Conservation (phyloP, 495 filamentous ascomycete species). For the Elasticomyces elasticus region DNA sequence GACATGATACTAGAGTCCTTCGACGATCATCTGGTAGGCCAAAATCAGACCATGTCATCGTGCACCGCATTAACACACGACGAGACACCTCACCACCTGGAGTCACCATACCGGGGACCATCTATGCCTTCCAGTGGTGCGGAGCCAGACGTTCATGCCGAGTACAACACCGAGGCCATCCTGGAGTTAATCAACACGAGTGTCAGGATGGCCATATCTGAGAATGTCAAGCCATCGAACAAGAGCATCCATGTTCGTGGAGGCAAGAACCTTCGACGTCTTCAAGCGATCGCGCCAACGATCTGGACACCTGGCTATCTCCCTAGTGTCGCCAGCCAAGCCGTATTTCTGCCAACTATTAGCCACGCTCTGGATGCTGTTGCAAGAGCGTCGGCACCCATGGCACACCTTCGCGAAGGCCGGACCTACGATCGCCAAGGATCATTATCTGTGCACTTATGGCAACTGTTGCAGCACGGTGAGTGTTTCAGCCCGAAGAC, state of each 20-base stretch:
- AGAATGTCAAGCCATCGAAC: not conserved
- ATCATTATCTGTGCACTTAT: not conserved
- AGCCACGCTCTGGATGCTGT: conserved; percentile 19
- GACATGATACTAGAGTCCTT: too few species aligned
- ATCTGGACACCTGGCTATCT: conserved; percentile 28
- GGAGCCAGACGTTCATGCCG: not conserved
- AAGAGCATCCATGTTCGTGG: conserved; percentile 19
- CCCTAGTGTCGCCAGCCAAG: conserved; percentile 19
- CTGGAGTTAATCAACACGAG: conserved; percentile 20
- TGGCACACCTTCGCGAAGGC: too few species aligned
- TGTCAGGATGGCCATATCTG: conserved; percentile 22
- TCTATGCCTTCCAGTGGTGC: too few species aligned
- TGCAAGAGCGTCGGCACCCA: too few species aligned
- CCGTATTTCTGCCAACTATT: conserved; percentile 26
- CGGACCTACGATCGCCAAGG: too few species aligned
- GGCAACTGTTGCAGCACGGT: not conserved
- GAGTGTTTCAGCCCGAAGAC: not conserved
- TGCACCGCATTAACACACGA: too few species aligned
- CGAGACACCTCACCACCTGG: too few species aligned
- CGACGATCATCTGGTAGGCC: too few species aligned
- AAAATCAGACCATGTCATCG: too few species aligned
- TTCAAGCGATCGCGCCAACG: conserved; percentile 23
- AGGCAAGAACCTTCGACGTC: conserved; percentile 9
- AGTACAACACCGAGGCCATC: not conserved
- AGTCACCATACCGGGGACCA: too few species aligned